phyloP scores from a whole-genome alignment of 2,329 filamentous ascomycete genomes.

The Chrysoporthe puriensis region DNA sequence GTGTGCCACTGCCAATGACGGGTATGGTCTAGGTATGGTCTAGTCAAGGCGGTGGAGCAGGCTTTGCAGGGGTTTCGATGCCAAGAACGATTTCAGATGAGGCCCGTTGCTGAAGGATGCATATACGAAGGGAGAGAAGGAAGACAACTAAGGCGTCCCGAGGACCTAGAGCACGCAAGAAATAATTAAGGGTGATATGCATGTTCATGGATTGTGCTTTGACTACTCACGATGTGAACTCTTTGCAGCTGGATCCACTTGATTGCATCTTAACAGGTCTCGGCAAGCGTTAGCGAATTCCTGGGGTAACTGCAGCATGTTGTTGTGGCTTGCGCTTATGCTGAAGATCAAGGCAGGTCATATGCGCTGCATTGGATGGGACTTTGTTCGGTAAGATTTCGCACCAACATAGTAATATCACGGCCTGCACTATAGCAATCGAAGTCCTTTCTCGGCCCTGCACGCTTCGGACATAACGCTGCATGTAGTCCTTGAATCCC shows the following conservation, averaged over 20 bases:
- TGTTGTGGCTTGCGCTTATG: not conserved
- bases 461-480: not conserved
- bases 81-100: no score
- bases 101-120: not conserved
- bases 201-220: not conserved
- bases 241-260: not conserved
- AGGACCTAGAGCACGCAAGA: not conserved
- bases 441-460: not conserved
- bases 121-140: not conserved
- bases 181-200: not conserved
- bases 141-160: not conserved
- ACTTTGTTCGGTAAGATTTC: not conserved
- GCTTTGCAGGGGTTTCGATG: not conserved
- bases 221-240: not conserved
- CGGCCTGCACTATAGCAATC: not conserved
- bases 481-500: not conserved
- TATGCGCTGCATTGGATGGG: not conserved
- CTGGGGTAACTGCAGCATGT: not conserved
- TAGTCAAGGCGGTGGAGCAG: not conserved
- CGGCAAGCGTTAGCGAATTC: not conserved
- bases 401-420: not conserved
- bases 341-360: not conserved
- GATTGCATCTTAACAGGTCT: not conserved
- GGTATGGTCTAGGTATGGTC: not conserved
- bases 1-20: not conserved